phyloP scores from a whole-genome alignment of 345 rosid genomes.

The Abelmoschus esculentus region DNA sequence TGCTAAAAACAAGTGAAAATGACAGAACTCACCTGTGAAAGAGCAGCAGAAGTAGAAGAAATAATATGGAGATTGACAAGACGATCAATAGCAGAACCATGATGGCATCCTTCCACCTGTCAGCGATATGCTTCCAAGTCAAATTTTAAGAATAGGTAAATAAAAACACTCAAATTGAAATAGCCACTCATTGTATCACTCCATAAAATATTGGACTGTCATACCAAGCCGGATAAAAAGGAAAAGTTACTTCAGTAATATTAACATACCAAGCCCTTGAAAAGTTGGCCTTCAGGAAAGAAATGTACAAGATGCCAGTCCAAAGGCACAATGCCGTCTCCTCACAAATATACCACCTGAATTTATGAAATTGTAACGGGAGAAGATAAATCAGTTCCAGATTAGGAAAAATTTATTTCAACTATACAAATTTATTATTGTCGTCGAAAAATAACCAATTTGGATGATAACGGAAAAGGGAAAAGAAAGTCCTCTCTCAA shows the following conservation, averaged over 20 bases:
- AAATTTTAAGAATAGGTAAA: constrained; percentile 5
- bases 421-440: not conserved
- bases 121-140: constrained; percentile 19
- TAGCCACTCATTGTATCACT: not conserved
- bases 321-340: constrained; percentile 87
- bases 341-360: constrained; percentile 89
- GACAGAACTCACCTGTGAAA: constrained; percentile 65
- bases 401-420: constrained; percentile 3
- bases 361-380: not conserved
- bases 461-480: not conserved
- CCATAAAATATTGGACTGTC: not conserved
- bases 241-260: not conserved
- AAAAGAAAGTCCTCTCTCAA: not conserved
- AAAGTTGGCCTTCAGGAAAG: constrained; percentile 56
- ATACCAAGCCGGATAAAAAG: not conserved
- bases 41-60: constrained; percentile 71
- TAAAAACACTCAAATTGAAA: not conserved
- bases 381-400: not conserved
- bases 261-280: constrained; percentile 58
- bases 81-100: constrained; percentile 53
- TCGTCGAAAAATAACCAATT: not conserved
- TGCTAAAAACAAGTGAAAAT: not conserved
- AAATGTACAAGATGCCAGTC: constrained; percentile 77
- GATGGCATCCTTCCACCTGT: constrained; percentile 89
- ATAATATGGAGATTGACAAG: constrained; percentile 56